These are phyloP conservation scores for Penicillium alfredii DNA, from an alignment of 495 filamentous ascomycete species.

Conservation along the genomic window DNA sequence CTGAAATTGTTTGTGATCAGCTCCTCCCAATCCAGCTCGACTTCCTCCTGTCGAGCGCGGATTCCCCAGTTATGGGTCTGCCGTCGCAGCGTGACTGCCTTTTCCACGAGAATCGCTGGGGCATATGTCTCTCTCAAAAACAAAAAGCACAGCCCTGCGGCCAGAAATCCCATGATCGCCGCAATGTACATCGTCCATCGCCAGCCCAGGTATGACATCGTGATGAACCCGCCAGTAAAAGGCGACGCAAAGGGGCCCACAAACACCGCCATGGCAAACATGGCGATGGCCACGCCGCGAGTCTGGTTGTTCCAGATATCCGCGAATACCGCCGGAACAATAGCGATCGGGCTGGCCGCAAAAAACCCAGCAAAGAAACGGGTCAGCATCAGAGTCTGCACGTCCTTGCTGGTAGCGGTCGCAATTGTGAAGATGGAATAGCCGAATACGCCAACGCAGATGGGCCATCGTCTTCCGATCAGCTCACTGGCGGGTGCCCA, in stretches of 20 bases:
- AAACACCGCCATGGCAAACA: constrained; percentile 48
- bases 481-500: constrained; percentile 72
- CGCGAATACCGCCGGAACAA: constrained; percentile 42
- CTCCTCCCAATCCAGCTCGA: constrained; percentile 38
- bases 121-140: constrained; percentile 38
- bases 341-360: constrained; percentile 37
- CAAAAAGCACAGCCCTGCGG: constrained; percentile 21
- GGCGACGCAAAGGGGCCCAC: constrained; percentile 45
- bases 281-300: constrained; percentile 44
- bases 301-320: constrained; percentile 46
- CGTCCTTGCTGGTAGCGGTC: constrained; percentile 52
- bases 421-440: constrained; percentile 51
- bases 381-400: constrained; percentile 48
- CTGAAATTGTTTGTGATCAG: constrained; percentile 38
- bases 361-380: constrained; percentile 46
- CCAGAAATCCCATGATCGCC: constrained; percentile 34
- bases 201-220: constrained; percentile 40
- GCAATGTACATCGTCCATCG: constrained; percentile 45
- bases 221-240: constrained; percentile 42
- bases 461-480: constrained; percentile 52
- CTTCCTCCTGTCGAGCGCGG: constrained; percentile 44
- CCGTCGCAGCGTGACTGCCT: constrained; percentile 35
- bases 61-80: constrained; percentile 46
- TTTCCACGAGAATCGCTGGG: constrained; percentile 32
- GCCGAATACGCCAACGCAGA: constrained; percentile 46